Conservation (phyloP, 371 early-diverging fungal genomes). For the Apophysomyces sp. region DNA sequence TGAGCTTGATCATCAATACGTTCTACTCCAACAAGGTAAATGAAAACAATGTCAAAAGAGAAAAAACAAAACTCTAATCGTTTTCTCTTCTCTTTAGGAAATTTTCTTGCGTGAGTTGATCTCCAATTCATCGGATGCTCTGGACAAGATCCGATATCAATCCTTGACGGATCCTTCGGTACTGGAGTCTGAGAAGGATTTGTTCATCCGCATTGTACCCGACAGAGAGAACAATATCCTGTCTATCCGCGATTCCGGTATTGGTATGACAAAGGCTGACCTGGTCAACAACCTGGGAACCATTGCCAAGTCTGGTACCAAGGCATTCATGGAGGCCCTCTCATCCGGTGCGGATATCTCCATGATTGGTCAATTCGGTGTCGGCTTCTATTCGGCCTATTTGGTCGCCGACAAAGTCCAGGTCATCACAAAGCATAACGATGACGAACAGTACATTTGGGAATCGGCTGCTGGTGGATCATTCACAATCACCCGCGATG, state of each 20-base stretch:
- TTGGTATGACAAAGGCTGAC: constrained; percentile 90
- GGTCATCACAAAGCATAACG: constrained; percentile 80
- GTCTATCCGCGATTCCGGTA: constrained; percentile 81
- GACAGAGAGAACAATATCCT: constrained; percentile 61
- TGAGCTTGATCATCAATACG: constrained; percentile 83
- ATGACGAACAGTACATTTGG: constrained; percentile 78
- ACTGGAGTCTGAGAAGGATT: constrained; percentile 52
- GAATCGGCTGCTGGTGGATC: constrained; percentile 59
- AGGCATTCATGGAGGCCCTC: constrained; percentile 53
- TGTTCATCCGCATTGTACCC: constrained; percentile 64
- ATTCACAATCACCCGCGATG: constrained; percentile 77
- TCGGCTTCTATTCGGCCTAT: constrained; percentile 88
- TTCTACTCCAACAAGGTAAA: constrained; percentile 55
- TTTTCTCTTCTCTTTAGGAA: constrained; percentile 40
- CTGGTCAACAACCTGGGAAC: constrained; percentile 83
- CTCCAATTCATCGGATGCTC: constrained; percentile 88
- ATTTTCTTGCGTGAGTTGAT: constrained; percentile 87
- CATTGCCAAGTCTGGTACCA: constrained; percentile 80
- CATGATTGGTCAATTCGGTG: constrained; percentile 94
- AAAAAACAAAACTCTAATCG: not conserved
- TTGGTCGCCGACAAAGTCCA: constrained; percentile 84
- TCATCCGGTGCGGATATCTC: constrained; percentile 54
- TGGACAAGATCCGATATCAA: constrained; percentile 79
- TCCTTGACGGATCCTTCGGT: constrained; percentile 58
- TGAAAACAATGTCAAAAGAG: not conserved